Conservation (phyloP, 257 asterid genomes). For the Fraxinus americana region DNA sequence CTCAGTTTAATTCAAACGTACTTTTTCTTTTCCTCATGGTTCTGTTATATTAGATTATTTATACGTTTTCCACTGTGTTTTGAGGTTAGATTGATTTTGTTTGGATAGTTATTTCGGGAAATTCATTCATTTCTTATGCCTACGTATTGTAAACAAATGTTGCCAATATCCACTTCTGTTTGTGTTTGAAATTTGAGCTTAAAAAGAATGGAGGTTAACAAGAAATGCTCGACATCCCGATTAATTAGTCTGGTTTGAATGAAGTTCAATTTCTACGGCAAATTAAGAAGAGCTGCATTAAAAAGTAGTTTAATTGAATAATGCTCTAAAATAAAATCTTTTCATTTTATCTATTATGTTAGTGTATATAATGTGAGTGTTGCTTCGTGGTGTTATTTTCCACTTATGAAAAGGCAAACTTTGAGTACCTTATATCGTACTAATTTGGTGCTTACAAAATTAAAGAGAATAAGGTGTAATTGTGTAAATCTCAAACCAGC, state of each 20-base stretch:
- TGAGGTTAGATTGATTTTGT: not conserved
- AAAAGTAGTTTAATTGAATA: too few species aligned
- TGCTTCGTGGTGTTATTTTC: not conserved
- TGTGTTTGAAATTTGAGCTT: not conserved
- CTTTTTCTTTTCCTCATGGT: slow-evolving; percentile 17
- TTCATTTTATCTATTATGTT: too few species aligned
- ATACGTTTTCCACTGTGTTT: not conserved
- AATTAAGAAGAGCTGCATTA: not conserved
- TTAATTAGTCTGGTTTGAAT: too few species aligned
- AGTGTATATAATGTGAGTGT: not conserved
- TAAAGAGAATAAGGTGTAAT: too few species aligned
- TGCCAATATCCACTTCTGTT: not conserved
- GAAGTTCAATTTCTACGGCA: not conserved
- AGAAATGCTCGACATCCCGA: not conserved
- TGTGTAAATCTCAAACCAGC: too few species aligned
- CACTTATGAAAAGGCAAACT: not conserved
- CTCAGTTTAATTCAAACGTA: slow-evolving; percentile 94
- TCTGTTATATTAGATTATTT: too few species aligned
- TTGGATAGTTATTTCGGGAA: not conserved
- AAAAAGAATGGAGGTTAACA: not conserved
- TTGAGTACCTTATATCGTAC: not conserved
- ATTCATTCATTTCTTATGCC: not conserved
- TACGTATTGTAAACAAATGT: too few species aligned
- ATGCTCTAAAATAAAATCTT: too few species aligned
- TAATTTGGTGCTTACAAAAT: too few species aligned